Evolutionary conservation across 805 yeast species (phyloP), one percentile per base, ranked within the genome.

Genomic region (Tanozyma kutaoensis): DNA sequence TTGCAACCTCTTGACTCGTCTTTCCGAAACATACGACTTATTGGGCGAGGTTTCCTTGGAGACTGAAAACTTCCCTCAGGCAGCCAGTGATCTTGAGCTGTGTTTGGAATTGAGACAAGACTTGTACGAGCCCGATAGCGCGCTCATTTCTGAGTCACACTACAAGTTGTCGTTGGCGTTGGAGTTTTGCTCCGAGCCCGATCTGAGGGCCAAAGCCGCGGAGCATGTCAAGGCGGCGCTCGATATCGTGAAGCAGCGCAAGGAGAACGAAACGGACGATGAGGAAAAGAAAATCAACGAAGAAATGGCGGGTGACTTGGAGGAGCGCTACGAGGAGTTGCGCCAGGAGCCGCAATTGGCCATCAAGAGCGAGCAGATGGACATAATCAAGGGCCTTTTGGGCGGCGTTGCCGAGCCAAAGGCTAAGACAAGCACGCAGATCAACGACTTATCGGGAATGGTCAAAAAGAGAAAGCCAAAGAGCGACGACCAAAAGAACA

Each of bases 11-110:
- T 53, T 62, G 30, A 57, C 62, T 39, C 78, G 72, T 36, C 55
- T 85, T 14, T 72, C 86, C 0, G 86, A 81, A 30, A 68, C 76
- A 1, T 78, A 74, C 45, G 86, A 79, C 42, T 50, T 86, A 8
- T 58, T 85, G 12, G 97, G 97, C 18, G 96, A 88, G 45, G 78
- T 86, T 8, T 76, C 94, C 0, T 58, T 86, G 24, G 98, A 88
- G 45, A 70, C 91, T 2, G 96, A 88, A 40, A 81, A 82, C 49
- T 85, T 85, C 48, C 52, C 59, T 11, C 93, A 82, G 48, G 81
- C 95, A 0, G 67, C 76, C 0, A 55, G 55, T 12, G 95, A 86
- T 47, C 70, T 84, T 31, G 55, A 61, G 25, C 52, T 66, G 12
- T 61, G 82, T 22, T 58, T 80, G 19, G 52, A 66, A 16, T 50